phyloP scores from a whole-genome alignment of 1,139 yeast species.

The Geotrichum aggregatum region DNA sequence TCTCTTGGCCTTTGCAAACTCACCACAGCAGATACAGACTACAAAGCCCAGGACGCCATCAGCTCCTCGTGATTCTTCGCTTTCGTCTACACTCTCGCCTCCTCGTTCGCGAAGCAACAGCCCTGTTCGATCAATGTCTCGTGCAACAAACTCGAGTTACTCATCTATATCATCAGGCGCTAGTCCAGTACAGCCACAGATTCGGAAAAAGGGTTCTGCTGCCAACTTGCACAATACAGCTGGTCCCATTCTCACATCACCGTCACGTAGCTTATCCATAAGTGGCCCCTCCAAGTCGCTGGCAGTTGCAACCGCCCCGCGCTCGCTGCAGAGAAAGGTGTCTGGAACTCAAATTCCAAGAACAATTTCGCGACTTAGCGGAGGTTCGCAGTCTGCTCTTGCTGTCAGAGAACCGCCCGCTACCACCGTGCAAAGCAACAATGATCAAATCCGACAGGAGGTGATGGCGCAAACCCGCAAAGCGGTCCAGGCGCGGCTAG shows the following conservation, averaged over 20 bases:
- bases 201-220: constrained; percentile 13
- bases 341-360: constrained; percentile 11
- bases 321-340: not conserved
- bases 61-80: not conserved
- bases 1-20: constrained; percentile 13
- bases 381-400: not conserved
- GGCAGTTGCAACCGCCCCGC: not conserved
- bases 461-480: constrained; percentile 33
- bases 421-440: constrained; percentile 14
- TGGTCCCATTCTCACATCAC: constrained; percentile 5
- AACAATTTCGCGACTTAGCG: constrained; percentile 6
- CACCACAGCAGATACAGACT: constrained; percentile 19
- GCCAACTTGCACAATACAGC: constrained; percentile 1
- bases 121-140: constrained; percentile 10
- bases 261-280: constrained; percentile 11
- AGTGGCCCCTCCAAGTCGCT: constrained; percentile 7
- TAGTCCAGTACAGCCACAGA: not conserved
- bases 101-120: constrained; percentile 13
- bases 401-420: not conserved
- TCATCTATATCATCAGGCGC: not conserved
- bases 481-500: constrained; percentile 32
- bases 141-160: not conserved
- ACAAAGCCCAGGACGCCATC: constrained; percentile 17
- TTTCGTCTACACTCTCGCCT: constrained; percentile 2
- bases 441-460: constrained; percentile 25